Conservation (phyloP, 257 asterid species). For the Cruciata laevipes region DNA sequence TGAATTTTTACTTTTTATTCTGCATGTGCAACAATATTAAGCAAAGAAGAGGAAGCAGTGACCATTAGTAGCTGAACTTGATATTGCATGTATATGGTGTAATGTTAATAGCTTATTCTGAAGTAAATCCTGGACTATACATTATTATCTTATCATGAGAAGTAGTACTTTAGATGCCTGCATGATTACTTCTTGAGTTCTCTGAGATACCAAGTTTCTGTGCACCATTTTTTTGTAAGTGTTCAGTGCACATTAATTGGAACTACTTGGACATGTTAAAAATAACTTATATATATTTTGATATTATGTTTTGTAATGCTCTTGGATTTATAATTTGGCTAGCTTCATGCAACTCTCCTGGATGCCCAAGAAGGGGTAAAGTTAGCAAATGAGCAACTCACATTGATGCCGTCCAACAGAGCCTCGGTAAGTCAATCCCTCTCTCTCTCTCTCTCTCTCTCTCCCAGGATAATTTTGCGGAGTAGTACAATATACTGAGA, state of each 20-base stretch:
- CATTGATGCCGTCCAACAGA: constrained; percentile 30
- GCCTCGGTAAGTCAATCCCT: constrained; percentile 25
- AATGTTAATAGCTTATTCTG: not conserved
- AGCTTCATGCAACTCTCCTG: constrained; percentile 66
- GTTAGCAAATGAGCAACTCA: constrained; percentile 47
- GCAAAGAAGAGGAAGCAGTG: no score
- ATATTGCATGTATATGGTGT: not conserved
- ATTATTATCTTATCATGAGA: not conserved
- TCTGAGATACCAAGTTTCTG: not conserved
- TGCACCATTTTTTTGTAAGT: not conserved
- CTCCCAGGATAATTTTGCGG: not conserved
- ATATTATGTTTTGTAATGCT: constrained; percentile 1
- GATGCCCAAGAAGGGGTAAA: constrained; percentile 57
- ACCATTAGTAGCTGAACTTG: not conserved
- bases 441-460: not conserved
- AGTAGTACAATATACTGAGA: not conserved
- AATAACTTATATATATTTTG: not conserved
- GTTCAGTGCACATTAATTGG: not conserved
- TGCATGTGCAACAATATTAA: no score
- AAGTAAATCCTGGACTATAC: not conserved
- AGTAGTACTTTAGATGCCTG: not conserved
- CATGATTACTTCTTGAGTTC: not conserved
- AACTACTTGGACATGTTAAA: not conserved
- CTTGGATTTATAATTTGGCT: constrained; percentile 16
- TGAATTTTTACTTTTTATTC: no score